Evolutionary conservation across 805 yeast species (phyloP).

Genomic region (Blastobotrys peoriensis): DNA sequence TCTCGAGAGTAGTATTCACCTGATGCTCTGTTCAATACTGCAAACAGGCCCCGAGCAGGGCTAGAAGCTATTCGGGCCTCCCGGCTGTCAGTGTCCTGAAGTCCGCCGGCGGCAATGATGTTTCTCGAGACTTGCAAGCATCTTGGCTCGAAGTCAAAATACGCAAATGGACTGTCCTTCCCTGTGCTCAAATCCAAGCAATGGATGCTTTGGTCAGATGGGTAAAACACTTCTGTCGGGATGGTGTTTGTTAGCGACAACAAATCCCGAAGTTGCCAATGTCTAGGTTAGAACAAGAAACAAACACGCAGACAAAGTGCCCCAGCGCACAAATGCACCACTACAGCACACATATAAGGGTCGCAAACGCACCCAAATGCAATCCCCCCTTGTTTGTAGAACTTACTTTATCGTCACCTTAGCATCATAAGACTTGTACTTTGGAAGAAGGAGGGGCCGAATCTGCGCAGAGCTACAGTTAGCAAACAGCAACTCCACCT

Average conservation of each 20-base stretch:
- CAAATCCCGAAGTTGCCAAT: slow-evolving; percentile 83
- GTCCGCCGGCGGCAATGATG: slow-evolving; percentile 48
- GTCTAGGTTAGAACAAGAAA: slow-evolving; percentile 23
- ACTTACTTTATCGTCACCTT: slow-evolving; percentile 26
- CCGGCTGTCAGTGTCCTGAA: slow-evolving; percentile 32
- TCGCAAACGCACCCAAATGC: too few species aligned
- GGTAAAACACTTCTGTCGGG: slow-evolving; percentile 47
- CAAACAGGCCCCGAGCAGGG: slow-evolving; percentile 54
- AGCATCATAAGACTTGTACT: slow-evolving; percentile 19
- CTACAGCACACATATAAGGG: too few species aligned
- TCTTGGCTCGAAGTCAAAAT: slow-evolving; percentile 60
- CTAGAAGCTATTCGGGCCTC: slow-evolving; percentile 24
- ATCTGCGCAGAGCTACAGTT: slow-evolving; percentile 5
- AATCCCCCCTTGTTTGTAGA: too few species aligned
- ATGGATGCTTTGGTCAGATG: slow-evolving; percentile 49
- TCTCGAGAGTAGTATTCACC: slow-evolving; percentile 45
- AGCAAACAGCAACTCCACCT: not conserved
- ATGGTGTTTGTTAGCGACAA: slow-evolving; percentile 41
- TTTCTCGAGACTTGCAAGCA: slow-evolving; percentile 54
- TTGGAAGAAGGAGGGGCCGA: slow-evolving; percentile 12
- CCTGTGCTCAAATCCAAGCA: slow-evolving; percentile 37
- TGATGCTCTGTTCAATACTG: slow-evolving; percentile 48
- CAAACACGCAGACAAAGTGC: too few species aligned
- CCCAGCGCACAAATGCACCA: too few species aligned
- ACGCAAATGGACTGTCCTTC: slow-evolving; percentile 35